Conservation (phyloP, 306 rosid species). For the Cucumis sativus region DNA sequence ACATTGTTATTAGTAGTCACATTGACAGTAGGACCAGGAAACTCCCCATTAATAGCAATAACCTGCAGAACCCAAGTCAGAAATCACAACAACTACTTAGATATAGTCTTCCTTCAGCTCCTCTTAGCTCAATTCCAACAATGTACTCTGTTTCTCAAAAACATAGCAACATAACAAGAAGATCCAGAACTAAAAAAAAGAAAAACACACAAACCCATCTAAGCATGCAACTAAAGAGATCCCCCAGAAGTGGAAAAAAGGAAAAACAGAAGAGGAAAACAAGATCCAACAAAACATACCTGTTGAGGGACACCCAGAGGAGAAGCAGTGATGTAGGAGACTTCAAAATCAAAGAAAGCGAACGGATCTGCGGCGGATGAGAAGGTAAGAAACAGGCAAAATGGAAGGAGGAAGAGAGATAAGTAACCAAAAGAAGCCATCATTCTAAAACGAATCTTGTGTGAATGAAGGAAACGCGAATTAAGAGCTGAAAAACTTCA, state of each 20-base stretch:
- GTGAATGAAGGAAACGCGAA: neutral
- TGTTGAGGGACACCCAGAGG: constrained; percentile 44
- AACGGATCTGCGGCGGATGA: constrained; percentile 36
- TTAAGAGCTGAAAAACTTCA: neutral
- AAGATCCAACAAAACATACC: constrained; percentile 17
- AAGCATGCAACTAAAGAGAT: neutral
- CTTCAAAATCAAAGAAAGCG: constrained; percentile 22
- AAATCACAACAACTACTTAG: constrained; percentile 5
- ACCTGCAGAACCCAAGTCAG: constrained; percentile 43
- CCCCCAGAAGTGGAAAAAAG: neutral
- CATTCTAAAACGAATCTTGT: constrained; percentile 9
- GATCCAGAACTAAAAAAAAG: constrained; percentile 27
- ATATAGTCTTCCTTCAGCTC: constrained; percentile 1
- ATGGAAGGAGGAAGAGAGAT: constrained; percentile 13
- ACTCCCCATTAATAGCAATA: constrained; percentile 65
- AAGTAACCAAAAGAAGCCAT: constrained; percentile 23
- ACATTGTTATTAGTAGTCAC: constrained; percentile 87
- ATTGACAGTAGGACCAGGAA: constrained; percentile 84
- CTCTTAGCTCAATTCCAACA: constrained; percentile 8
- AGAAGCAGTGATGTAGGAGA: constrained; percentile 42
- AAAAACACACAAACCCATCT: constrained; percentile 20
- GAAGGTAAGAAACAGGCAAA: constrained; percentile 25
- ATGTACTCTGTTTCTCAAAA: constrained; percentile 1
- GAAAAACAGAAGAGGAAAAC: neutral
- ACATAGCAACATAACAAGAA: constrained; percentile 7